Base-by-base conservation (phyloP, 1,139 yeast genomes). In the Sporopachydermia cereana region DNA sequence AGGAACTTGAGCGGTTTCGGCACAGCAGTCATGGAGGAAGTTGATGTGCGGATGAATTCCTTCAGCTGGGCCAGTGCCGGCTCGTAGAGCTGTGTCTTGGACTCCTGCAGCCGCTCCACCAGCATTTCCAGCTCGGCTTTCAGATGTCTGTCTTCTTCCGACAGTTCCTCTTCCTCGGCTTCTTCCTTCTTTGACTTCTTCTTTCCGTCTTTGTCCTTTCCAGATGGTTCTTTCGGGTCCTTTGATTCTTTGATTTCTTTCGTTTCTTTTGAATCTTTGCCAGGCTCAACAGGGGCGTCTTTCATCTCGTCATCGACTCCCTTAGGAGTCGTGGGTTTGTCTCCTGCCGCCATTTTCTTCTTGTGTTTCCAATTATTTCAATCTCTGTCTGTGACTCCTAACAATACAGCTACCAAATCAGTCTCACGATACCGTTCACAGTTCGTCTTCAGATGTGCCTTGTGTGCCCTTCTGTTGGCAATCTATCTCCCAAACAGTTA, bases 1-100 rank as follows among this genome's bases (percentile, higher is more conserved):
- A 93, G 72, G 61, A 93, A 93, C 68, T 93, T 93, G 66, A 91
- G 75, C 14, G 99, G 98, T 62, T 91, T 93, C 42, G 99, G 99
- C 43, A 93, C 98, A 1, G 99, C 99, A 2, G 98, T 93, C 96
- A 91, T 91, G 5, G 97, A 88, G 29, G 96, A 85, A 2, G 98
- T 91, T 16, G 97, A 84, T 45, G 94, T 94, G 54, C 86, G 79
- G 56, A 91, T 89, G 56, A 77, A 77, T 45, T 74, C 76, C 60
- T 86, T 88, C 61, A 93, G 72, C 45, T 79, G 71, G 42, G 72
- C 72, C 54, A 93, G 70, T 24, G 86, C 73, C 18, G 77, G 67
- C 43, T 65, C 65, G 57, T 84, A 82, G 24, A 77, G 68, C 2
- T 70, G 64, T 3, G 63, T 58, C 50, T 79, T 71, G 2, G 72